These are phyloP conservation scores for Acanthamoeba royreba DNA, from an alignment of 208 protist species.

Conservation along the genomic window DNA sequence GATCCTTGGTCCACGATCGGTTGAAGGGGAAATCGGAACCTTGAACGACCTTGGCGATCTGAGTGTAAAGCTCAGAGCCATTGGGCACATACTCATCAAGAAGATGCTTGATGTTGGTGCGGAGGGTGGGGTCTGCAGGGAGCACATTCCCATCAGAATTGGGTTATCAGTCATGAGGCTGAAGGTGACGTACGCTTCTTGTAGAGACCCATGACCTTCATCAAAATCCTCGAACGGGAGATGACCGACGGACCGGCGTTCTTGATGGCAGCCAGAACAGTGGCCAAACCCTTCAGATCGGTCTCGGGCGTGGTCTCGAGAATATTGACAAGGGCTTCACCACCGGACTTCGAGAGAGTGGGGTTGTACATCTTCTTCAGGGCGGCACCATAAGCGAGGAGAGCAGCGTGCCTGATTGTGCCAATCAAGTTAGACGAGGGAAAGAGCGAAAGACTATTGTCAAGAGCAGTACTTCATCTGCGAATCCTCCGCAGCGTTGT, in stretches of 20 bases:
- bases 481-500: not conserved
- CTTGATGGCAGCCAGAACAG: slow-evolving; percentile 21
- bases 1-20: not conserved
- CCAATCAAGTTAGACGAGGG: not conserved
- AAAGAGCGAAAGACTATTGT: not conserved
- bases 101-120: not conserved
- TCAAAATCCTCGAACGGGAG: not conserved
- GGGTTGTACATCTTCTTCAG: not conserved
- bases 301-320: not conserved
- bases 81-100: not conserved
- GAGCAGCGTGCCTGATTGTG: not conserved
- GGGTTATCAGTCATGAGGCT: not conserved
- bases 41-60: not conserved
- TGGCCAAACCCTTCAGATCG: not conserved
- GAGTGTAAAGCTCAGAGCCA: not conserved
- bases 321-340: not conserved
- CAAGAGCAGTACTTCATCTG: not conserved
- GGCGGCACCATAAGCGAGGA: not conserved
- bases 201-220: not conserved
- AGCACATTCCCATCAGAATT: not conserved
- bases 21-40: slow-evolving; percentile 60
- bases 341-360: not conserved
- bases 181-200: not conserved
- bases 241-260: slow-evolving; percentile 46
- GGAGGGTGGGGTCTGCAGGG: not conserved